Evolutionary conservation across 352 stramenopile genomes (phyloP).

Genomic region (Detonula confervacea): DNA sequence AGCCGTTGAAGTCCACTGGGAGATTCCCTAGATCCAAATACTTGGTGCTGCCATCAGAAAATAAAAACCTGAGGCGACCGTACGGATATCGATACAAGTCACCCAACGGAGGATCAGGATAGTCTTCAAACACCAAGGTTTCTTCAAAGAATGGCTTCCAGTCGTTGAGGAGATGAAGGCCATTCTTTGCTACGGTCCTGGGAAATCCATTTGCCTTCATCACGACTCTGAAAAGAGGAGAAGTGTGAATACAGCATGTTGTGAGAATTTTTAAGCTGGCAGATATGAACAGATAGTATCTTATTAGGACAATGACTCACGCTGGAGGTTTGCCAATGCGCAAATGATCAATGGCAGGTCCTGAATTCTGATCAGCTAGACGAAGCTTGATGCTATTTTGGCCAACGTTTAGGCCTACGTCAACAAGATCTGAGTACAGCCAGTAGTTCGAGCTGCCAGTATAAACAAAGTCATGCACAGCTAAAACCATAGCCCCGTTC

Average conservation of each 20-base stretch:
- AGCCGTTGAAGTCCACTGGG: conserved; percentile 49
- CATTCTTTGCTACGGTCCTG: conserved; percentile 43
- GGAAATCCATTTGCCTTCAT: conserved; percentile 30
- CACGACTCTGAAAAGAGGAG: background rate
- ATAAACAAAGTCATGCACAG: conserved; percentile 40
- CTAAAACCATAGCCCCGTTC: conserved; percentile 36
- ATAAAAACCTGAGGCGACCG: conserved; percentile 24
- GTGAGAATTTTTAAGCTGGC: background rate
- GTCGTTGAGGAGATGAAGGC: conserved; percentile 38
- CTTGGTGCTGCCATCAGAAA: conserved; percentile 19
- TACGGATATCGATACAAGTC: conserved; percentile 37
- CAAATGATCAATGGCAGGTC: conserved; percentile 68
- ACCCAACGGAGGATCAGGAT: conserved; percentile 32
- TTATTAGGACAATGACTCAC: conserved; percentile 24
- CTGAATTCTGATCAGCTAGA: conserved; percentile 37
- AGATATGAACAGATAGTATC: background rate
- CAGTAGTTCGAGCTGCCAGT: conserved; percentile 45
- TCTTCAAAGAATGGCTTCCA: conserved; percentile 25
- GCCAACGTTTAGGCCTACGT: conserved; percentile 39
- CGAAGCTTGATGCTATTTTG: conserved; percentile 59
- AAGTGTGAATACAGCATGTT: background rate
- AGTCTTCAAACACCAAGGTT: conserved; percentile 3
- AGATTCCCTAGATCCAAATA: conserved; percentile 48
- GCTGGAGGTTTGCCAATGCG: conserved; percentile 48
- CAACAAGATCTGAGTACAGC: conserved; percentile 57